Evolutionary conservation across 805 yeast species (phyloP).

Genomic region (Starmerella vaccinii): DNA sequence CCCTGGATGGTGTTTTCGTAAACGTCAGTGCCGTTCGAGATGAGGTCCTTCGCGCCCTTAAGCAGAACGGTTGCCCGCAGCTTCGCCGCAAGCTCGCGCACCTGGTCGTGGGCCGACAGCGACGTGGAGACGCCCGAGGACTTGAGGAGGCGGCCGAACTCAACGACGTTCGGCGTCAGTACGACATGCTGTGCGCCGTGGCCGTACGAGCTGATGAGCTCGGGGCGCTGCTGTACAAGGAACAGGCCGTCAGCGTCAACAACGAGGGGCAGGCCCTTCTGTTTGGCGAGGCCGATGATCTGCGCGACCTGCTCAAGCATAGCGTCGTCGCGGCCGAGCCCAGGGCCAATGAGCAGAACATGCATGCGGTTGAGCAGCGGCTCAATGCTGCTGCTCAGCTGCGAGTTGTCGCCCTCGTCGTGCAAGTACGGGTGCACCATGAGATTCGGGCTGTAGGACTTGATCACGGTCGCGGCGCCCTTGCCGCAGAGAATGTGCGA

Average conservation of each 20-base stretch:
- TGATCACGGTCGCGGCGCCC: conserved; percentile 69
- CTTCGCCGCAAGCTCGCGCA: conserved; percentile 39
- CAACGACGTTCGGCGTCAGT: conserved; percentile 83
- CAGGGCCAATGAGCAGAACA: conserved; percentile 84
- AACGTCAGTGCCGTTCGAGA: conserved; percentile 41
- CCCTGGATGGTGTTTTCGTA: conserved; percentile 46
- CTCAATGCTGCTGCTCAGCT: conserved; percentile 24
- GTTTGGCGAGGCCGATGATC: conserved; percentile 48
- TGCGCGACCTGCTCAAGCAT: conserved; percentile 54
- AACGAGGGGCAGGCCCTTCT: conserved; percentile 56
- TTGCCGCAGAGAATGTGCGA: conserved; percentile 81
- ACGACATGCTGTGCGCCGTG: conserved; percentile 44
- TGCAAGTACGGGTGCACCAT: conserved; percentile 89
- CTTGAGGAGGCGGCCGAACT: conserved; percentile 59
- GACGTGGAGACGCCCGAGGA: conserved; percentile 31
- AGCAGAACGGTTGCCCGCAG: conserved; percentile 56
- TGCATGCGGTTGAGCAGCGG: conserved; percentile 60
- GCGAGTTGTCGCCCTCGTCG: conserved; percentile 35
- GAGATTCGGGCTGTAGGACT: conserved; percentile 78
- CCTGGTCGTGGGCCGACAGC: conserved; percentile 20
- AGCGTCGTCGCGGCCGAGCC: conserved; percentile 70
- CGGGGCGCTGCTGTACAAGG: conserved; percentile 43
- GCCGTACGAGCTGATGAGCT: conserved; percentile 40
- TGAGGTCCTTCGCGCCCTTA: conserved; percentile 61
- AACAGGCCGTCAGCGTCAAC: conserved; percentile 86